Conservation (phyloP, 1,284 basidiomycete genomes). For the Pyrrhoderma noxium region DNA sequence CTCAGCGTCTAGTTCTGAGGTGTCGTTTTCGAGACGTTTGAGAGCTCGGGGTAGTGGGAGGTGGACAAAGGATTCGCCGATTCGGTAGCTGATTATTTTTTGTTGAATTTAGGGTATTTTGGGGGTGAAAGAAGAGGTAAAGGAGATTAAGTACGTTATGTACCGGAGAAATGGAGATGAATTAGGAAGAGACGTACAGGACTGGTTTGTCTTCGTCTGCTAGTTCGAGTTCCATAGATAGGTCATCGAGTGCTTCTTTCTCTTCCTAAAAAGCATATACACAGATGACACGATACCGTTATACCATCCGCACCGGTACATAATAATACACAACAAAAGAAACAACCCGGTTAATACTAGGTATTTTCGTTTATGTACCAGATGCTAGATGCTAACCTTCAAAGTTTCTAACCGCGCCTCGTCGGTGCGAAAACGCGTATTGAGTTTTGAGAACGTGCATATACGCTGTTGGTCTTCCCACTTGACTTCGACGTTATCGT, state of each 20-base stretch:
- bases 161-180: neutral
- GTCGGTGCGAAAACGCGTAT: constrained; percentile 67
- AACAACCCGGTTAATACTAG: too few species aligned
- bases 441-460: constrained; percentile 89
- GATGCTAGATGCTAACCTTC: constrained; percentile 54
- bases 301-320: too few species aligned
- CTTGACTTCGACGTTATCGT: constrained; percentile 81
- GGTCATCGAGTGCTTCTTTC: constrained; percentile 88
- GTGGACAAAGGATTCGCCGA: constrained; percentile 87
- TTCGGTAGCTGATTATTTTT: constrained; percentile 64
- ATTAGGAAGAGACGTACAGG: constrained; percentile 40
- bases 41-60: constrained; percentile 67
- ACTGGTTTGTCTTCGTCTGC: constrained; percentile 78
- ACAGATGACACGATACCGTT: neutral
- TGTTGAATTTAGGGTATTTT: too few species aligned
- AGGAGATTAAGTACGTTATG: neutral
- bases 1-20: constrained; percentile 50
- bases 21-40: constrained; percentile 69
- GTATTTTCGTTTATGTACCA: too few species aligned
- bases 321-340: too few species aligned
- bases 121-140: constrained; percentile 1
- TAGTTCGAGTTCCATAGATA: constrained; percentile 83
- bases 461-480: constrained; percentile 97
- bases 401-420: constrained; percentile 67
- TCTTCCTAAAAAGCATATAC: constrained; percentile 53